A percentile compares a stretch with the other conserved stretches of the same genome.
These are phyloP conservation scores for Schizonepeta tenuifolia DNA, from an alignment of 257 asterid species.

Conservation along the genomic window DNA sequence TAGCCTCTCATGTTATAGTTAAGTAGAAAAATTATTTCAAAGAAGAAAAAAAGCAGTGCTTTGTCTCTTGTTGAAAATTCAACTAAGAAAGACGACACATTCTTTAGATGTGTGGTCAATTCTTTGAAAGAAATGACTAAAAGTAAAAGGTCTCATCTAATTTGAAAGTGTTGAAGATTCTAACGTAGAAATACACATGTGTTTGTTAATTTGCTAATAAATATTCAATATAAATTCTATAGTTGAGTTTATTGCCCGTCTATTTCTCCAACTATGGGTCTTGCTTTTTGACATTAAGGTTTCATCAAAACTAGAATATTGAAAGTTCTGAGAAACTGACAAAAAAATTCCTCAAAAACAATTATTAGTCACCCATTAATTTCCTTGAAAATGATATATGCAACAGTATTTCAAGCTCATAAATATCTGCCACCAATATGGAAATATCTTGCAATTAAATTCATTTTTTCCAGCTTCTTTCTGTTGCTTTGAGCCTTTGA, in stretches of 20 bases:
- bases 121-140: not conserved
- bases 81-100: not conserved
- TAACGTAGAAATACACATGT: not conserved
- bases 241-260: not conserved
- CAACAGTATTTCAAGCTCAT: not conserved
- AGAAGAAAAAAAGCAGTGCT: not conserved
- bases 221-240: not conserved
- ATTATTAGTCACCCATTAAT: slow-evolving; percentile 2
- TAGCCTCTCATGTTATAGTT: not conserved
- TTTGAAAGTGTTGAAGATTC: not conserved
- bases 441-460: slow-evolving; percentile 2
- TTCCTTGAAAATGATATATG: not conserved
- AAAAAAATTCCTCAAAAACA: not conserved
- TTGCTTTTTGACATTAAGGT: slow-evolving; percentile 27
- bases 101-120: slow-evolving; percentile 7
- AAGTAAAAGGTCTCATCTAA: not conserved
- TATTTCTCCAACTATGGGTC: not conserved
- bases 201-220: not conserved
- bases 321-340: not conserved
- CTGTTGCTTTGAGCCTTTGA: not conserved
- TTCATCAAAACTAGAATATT: slow-evolving; percentile 11
- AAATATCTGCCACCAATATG: not conserved
- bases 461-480: not conserved
- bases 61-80: slow-evolving; percentile 1
- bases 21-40: not conserved